Evolutionary conservation across 371 early-diverging fungal genomes (phyloP).

Genomic region (Mucor irregularis): DNA sequence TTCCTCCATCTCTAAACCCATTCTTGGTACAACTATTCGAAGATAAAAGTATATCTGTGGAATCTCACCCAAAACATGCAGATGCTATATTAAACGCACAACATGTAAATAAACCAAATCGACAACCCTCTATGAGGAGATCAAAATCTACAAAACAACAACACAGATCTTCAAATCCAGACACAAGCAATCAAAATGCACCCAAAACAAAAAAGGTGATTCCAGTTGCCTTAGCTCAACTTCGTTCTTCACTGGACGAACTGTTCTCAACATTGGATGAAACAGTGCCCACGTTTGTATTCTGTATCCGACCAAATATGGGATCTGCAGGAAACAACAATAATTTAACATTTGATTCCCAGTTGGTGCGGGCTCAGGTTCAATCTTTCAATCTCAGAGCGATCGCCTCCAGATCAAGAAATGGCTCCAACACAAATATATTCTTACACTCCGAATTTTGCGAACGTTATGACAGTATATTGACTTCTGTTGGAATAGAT

Average conservation of each 20-base stretch:
- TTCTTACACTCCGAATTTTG: constrained; percentile 45
- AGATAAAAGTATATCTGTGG: constrained; percentile 49
- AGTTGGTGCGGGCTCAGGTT: constrained; percentile 65
- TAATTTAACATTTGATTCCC: constrained; percentile 50
- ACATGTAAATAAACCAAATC: constrained; percentile 53
- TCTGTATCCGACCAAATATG: constrained; percentile 75
- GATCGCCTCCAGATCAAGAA: constrained; percentile 31
- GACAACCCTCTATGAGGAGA: constrained; percentile 49
- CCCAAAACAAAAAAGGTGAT: not conserved
- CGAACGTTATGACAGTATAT: constrained; percentile 55
- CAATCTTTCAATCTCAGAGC: constrained; percentile 55
- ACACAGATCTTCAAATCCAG: not conserved
- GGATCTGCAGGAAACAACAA: constrained; percentile 27
- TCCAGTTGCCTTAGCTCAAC: constrained; percentile 52
- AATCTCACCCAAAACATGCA: constrained; percentile 61
- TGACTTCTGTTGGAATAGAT: constrained; percentile 16
- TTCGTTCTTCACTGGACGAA: constrained; percentile 64
- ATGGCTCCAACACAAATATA: constrained; percentile 53
- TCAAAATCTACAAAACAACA: constrained; percentile 36
- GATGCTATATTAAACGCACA: constrained; percentile 68
- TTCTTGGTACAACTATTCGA: constrained; percentile 28
- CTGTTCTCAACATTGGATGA: constrained; percentile 81
- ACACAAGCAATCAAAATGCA: constrained; percentile 2
- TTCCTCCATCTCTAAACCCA: constrained; percentile 1
- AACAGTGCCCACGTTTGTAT: constrained; percentile 86